These are phyloP conservation scores for Pythium sp. DNA, from an alignment of 352 stramenopile species.

Conservation along the genomic window DNA sequence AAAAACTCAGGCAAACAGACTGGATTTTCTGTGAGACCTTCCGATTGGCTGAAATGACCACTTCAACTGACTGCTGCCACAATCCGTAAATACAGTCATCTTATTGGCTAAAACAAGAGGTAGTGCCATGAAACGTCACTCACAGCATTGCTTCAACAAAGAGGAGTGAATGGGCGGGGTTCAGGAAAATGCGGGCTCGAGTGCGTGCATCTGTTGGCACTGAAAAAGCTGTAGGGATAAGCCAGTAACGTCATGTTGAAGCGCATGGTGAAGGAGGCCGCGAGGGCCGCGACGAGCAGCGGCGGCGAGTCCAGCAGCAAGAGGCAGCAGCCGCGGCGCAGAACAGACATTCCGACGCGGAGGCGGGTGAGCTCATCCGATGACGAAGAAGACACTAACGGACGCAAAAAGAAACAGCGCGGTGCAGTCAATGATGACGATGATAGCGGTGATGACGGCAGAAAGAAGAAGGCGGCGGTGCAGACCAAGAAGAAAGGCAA, in stretches of 20 bases:
- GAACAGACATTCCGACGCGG: constrained; percentile 5
- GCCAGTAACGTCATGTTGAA: constrained; percentile 23
- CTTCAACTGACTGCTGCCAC: constrained; percentile 18
- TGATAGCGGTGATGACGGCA: constrained; percentile 10
- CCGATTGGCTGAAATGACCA: constrained; percentile 13
- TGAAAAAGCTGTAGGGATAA: not conserved
- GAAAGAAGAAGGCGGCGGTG: constrained; percentile 7
- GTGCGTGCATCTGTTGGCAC: not conserved
- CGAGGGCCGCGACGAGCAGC: constrained; percentile 12
- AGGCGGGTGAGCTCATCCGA: constrained; percentile 2
- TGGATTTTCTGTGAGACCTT: constrained; percentile 4
- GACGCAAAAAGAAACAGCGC: not conserved
- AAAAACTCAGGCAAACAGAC: not conserved
- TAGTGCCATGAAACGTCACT: constrained; percentile 11
- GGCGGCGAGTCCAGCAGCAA: constrained; percentile 4
- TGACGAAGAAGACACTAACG: not conserved
- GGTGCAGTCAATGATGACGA: not conserved
- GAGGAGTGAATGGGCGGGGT: not conserved
- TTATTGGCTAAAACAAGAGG: constrained; percentile 11
- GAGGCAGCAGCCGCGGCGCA: not conserved
- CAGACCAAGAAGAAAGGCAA: not conserved
- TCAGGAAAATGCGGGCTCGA: not conserved
- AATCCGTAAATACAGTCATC: not conserved
- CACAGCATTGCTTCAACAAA: not conserved
- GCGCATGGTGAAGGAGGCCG: constrained; percentile 27